Evolutionary conservation across 1,284 basidiomycete species (phyloP), one percentile per base, ranked within the genome.

Genomic region (Laetiporus sulphureus): DNA sequence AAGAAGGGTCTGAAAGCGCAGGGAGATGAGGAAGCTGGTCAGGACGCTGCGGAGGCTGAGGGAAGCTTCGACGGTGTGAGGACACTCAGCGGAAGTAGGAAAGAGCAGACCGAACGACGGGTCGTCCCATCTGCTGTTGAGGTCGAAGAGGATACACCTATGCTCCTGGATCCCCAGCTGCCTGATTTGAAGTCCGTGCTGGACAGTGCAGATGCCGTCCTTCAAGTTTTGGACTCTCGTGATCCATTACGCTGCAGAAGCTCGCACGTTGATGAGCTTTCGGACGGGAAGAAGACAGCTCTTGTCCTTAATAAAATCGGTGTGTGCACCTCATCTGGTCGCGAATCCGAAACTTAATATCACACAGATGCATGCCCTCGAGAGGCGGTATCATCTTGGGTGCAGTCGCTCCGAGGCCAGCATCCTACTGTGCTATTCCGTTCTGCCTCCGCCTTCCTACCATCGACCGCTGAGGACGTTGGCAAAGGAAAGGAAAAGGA

Each of bases 251-350:
- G 84, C 7, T 83, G 74, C 56, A 68, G 87, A 45, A 87, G 81
- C 54, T 60, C 63, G 18, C 71, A 75, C 41, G 52, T 92, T 40
- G 88, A 92, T 63, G 65, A 77, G 37, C 58, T 81, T 35, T 63
- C 62, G 40, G 71, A 67, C 54, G 65, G 62, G 30, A 80, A 77
- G 60, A 72, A 69, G 52, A 54, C 86, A n/a, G 58, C 85, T 16
- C 64, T 92, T 12, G 71, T 95, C 10, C 59, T 96, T 39, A 95
- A 88, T 65, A 96, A 96, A 70, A 84, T 87, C 51, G 91, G 90
- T 88, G 55, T 45, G 80, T 69, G 31, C 40, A 13, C 6, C n/a
- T 16, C 19, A 12, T n/a, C 27, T 13, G 20, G 3, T 41, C 21
- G 13, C 20, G 10, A 29, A 42, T 35, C 45, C 47, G 25, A 29